phyloP scores from a whole-genome alignment of 2,329 filamentous ascomycete genomes.

The Ophiocordyceps australis region DNA sequence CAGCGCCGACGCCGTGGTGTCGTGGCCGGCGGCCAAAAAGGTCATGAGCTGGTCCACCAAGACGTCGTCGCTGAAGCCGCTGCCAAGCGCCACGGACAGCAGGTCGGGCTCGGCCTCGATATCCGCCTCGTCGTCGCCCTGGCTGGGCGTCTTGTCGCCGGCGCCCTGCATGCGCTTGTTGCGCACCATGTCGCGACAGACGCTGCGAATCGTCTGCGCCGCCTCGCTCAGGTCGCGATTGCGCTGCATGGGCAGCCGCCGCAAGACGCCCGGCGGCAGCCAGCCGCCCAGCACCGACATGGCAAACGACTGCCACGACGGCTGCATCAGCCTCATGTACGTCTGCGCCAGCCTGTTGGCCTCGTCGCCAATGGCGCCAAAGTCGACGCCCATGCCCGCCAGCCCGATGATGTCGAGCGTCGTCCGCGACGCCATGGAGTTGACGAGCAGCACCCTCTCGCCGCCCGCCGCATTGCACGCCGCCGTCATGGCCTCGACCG shows the following conservation, averaged over 20 bases:
- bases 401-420: slow-evolving; percentile 62
- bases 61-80: slow-evolving; percentile 61
- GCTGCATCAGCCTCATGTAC: slow-evolving; percentile 37
- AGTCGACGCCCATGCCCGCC: slow-evolving; percentile 55
- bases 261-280: slow-evolving; percentile 43
- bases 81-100: slow-evolving; percentile 61
- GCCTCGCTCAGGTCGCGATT: slow-evolving; percentile 47
- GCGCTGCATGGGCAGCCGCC: slow-evolving; percentile 46
- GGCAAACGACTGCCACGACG: slow-evolving; percentile 29
- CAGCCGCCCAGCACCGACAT: slow-evolving; percentile 42
- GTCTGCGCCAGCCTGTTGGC: slow-evolving; percentile 37
- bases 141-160: no score
- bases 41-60: slow-evolving; percentile 86
- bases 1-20: slow-evolving; percentile 59
- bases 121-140: no score
- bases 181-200: slow-evolving; percentile 50
- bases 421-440: slow-evolving; percentile 44
- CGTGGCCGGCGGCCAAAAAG: slow-evolving; percentile 67
- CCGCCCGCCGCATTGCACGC: slow-evolving; percentile 7
- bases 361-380: slow-evolving; percentile 44
- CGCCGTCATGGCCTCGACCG: slow-evolving; percentile 40
- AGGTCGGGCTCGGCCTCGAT: slow-evolving; percentile 45
- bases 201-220: slow-evolving; percentile 38
- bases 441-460: slow-evolving; percentile 32
- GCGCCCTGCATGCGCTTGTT: slow-evolving; percentile 40